Conservation (phyloP, 306 rosid genomes). For the Prunus campanulata region DNA sequence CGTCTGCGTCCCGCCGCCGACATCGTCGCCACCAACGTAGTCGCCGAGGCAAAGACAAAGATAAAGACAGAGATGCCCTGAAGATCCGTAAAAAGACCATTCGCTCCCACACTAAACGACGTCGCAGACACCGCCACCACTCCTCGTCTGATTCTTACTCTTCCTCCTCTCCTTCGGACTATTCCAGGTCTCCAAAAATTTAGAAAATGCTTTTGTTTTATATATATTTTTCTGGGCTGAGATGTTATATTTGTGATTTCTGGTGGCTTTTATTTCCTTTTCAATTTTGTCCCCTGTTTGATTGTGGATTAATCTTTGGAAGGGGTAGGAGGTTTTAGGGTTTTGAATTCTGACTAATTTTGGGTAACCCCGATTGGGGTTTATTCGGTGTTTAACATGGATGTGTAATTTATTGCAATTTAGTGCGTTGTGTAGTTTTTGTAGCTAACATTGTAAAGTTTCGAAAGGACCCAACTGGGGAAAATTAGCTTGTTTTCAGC, state of each 20-base stretch:
- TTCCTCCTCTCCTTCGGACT: constrained; percentile 50
- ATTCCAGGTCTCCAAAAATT: constrained; percentile 44
- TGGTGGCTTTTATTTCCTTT: background rate
- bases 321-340: background rate
- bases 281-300: background rate
- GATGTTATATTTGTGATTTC: background rate
- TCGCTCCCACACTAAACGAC: constrained; percentile 69
- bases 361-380: background rate
- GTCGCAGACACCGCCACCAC: constrained; percentile 62
- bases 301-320: background rate
- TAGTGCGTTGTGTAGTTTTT: background rate
- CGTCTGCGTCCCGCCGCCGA: constrained; percentile 46
- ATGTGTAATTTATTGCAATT: background rate
- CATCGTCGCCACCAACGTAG: constrained; percentile 39
- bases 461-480: background rate
- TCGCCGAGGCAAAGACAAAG: constrained; percentile 40
- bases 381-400: background rate
- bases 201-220: background rate
- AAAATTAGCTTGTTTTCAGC: background rate
- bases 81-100: constrained; percentile 60
- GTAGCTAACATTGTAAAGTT: background rate
- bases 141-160: constrained; percentile 50
- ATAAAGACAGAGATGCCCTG: constrained; percentile 53
- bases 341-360: background rate
- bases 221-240: background rate